phyloP scores from a whole-genome alignment of 2,329 filamentous ascomycete genomes.

The Claviceps sp. region DNA sequence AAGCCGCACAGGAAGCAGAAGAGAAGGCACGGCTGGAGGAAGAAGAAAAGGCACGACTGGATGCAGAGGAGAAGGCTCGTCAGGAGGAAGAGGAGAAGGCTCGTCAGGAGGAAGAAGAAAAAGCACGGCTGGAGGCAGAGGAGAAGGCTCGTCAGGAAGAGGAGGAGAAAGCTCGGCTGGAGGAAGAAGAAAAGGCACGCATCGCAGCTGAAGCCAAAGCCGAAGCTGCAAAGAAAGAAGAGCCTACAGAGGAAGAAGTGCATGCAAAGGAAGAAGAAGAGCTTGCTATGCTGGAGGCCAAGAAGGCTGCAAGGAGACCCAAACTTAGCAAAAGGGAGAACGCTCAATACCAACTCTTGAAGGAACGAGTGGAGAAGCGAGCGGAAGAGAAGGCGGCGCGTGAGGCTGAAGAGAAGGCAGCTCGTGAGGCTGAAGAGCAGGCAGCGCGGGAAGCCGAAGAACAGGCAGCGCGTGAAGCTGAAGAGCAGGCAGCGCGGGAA shows the following conservation, averaged over 20 bases:
- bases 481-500: neutral
- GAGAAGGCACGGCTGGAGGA: conserved; percentile 16
- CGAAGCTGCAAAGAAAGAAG: too few species aligned
- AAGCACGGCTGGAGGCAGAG: conserved; percentile 11
- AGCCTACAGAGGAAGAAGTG: too few species aligned
- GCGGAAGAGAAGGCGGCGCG: conserved; percentile 19
- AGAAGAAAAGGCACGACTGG: conserved; percentile 11
- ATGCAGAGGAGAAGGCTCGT: conserved; percentile 14
- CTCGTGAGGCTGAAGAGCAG: conserved; percentile 23
- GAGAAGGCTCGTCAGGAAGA: neutral
- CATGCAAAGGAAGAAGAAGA: conserved; percentile 22
- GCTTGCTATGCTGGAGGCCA: conserved; percentile 28
- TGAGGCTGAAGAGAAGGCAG: conserved; percentile 25
- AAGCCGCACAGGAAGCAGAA: conserved; percentile 15
- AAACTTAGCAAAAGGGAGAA: conserved; percentile 32
- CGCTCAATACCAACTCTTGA: conserved; percentile 27
- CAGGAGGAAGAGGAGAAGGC: conserved; percentile 20
- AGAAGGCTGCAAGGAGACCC: conserved; percentile 34
- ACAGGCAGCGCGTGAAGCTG: neutral
- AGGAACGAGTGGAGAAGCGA: conserved; percentile 20
- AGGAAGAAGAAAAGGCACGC: too few species aligned
- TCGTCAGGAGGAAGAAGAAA: conserved; percentile 15
- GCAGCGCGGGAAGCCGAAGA: neutral
- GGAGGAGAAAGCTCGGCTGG: too few species aligned
- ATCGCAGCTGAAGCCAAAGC: too few species aligned